Conservation (phyloP, 2,329 filamentous ascomycete genomes). For the Xylaria sp. region DNA sequence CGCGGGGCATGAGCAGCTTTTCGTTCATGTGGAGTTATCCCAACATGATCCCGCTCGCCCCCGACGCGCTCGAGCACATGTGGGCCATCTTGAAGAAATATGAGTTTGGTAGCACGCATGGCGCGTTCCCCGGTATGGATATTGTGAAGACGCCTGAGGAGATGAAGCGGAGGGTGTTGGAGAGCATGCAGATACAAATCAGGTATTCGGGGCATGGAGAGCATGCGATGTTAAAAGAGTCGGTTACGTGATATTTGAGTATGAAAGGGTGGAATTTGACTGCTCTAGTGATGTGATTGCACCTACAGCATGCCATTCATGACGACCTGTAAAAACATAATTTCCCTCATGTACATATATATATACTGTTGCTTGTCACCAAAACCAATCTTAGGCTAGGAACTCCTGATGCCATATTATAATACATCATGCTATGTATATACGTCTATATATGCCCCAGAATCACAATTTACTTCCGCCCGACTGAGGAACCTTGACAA, state of each 20-base stretch:
- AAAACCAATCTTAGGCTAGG: background rate
- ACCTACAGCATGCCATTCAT: background rate
- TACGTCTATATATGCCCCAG: slow-evolving; percentile 2
- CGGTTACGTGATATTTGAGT: slow-evolving; percentile 18
- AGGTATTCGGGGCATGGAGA: slow-evolving; percentile 58
- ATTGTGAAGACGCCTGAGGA: slow-evolving; percentile 60
- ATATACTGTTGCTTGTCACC: background rate
- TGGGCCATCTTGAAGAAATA: slow-evolving; percentile 73
- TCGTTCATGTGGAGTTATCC: slow-evolving; percentile 82
- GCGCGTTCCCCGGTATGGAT: slow-evolving; percentile 72
- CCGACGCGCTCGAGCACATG: slow-evolving; percentile 71
- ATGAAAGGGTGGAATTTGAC: background rate
- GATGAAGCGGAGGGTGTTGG: slow-evolving; percentile 73
- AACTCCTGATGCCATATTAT: background rate
- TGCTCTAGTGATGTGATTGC: background rate
- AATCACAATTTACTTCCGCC: slow-evolving; percentile 65
- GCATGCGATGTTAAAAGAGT: slow-evolving; percentile 54
- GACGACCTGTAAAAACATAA: background rate
- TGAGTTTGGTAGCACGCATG: slow-evolving; percentile 73
- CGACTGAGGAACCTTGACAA: slow-evolving; percentile 82
- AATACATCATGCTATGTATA: background rate
- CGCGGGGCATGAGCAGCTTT: slow-evolving; percentile 63
- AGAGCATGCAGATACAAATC: slow-evolving; percentile 81
- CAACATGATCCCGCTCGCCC: slow-evolving; percentile 77
- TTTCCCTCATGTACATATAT: background rate